Percentiles rank a stretch among this genome's conserved stretches.
These are phyloP conservation scores for Stromatinia cepivora DNA, from an alignment of 2,329 filamentous ascomycete genomes.

Conservation along the genomic window DNA sequence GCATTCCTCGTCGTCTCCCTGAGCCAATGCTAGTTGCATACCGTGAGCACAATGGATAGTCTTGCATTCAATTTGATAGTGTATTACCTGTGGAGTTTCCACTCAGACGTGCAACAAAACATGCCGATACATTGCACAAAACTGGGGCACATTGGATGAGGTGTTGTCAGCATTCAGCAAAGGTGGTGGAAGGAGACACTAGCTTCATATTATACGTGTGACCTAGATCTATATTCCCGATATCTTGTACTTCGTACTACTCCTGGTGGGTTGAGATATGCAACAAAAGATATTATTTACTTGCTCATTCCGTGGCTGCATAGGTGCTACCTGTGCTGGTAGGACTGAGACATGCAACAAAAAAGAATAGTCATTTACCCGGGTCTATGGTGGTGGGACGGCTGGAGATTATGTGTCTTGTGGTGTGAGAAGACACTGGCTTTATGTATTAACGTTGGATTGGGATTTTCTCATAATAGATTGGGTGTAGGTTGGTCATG, in stretches of 20 bases:
- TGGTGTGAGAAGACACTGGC: not conserved
- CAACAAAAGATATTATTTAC: not conserved
- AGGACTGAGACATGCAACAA: conserved; percentile 15
- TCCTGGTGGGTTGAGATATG: not conserved
- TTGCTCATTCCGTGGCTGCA: not conserved
- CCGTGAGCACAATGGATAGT: not conserved
- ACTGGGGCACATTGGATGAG: not conserved
- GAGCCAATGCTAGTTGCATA: not conserved
- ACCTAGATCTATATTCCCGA: not conserved
- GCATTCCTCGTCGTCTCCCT: not conserved
- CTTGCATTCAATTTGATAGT: not conserved
- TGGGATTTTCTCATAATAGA: not conserved
- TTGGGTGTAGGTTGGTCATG: not conserved
- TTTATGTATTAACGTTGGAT: not conserved
- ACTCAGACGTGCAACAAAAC: not conserved
- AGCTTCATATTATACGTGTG: not conserved
- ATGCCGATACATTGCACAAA: not conserved
- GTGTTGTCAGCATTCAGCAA: not conserved
- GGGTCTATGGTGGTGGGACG: not conserved
- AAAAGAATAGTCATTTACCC: not conserved
- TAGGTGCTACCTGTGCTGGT: not conserved
- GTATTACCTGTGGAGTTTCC: not conserved
- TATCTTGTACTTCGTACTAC: not conserved
- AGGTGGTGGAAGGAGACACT: not conserved
- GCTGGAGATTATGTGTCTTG: not conserved